Evolutionary conservation across 176 grass and related monocot genomes (phyloP), one percentile per base, ranked within the genome.

Genomic region (Cenchrus purpureus): DNA sequence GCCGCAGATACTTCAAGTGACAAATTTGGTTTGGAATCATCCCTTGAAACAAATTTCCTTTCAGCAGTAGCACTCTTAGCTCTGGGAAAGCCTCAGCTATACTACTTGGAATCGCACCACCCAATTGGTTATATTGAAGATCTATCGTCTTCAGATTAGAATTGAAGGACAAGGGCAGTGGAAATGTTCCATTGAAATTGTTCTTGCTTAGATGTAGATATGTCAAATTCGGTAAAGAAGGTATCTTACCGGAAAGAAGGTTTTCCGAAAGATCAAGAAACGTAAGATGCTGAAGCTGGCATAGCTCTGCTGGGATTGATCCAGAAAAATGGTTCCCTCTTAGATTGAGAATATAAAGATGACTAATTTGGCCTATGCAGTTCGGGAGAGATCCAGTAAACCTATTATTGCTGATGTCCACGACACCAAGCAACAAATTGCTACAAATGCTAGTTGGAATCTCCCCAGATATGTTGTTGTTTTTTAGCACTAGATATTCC

Each of bases 201-300:
- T 89, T 85, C 20, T 80, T 34, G 42, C 54, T 85, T 52, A 85
- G 13, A 65, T 89, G 81, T 0, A 89, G 68, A 44, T 31, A 79
- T 15, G 54, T 28, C 55, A 80, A 12, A 53, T 37, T 74, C 9
- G 51, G 79, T 2, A 73, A 74, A 81, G 54, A 48, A 1, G 84
- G 89, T 22, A 91, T 55, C 2, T 20, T 19, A 4, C 73, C 83
- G 61, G 49, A 83, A 14, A 92, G 69, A 28, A 64, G 56, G 19
- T 92, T 92, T 52, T 54, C 20, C 6, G 90, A 89, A 5, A 89
- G 50, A 76, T 89, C 87, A 2, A 86, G 57, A 29, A 92, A 85
- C 46, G 55, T 2, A 15, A 89, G 73, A 5, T 10, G 0, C 8
- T 0, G 0, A 15, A 74, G 56, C 56, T 37, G 11, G 44, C 10